Evolutionary conservation across 176 grass and related monocot species (phyloP).

Genomic region (Elaeis guineensis): DNA sequence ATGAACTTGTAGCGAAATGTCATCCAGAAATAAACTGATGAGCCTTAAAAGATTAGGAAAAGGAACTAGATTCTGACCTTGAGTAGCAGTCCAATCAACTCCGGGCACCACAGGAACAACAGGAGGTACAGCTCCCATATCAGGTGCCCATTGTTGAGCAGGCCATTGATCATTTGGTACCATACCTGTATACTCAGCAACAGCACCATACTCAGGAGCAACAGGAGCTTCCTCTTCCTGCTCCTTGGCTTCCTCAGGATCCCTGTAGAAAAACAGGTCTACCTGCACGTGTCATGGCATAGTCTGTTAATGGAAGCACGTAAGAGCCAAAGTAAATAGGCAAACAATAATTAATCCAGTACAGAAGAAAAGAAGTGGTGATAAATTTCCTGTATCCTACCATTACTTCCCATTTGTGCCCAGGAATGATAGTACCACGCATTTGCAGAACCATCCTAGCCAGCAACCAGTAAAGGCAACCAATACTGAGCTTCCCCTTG

Average conservation of each 20-base stretch:
- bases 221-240: constrained; percentile 9
- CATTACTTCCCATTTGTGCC: constrained; percentile 7
- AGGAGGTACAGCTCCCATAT: background rate
- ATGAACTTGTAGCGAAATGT: too few relatives aligned
- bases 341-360: too few relatives aligned
- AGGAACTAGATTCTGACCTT: too few relatives aligned
- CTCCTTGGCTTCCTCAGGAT: constrained; percentile 7
- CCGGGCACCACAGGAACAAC: too few relatives aligned
- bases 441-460: constrained; percentile 9
- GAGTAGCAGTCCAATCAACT: too few relatives aligned
- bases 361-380: too few relatives aligned
- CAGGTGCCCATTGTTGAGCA: background rate
- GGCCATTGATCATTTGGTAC: background rate
- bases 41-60: too few relatives aligned
- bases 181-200: constrained; percentile 6
- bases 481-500: constrained; percentile 3
- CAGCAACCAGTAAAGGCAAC: constrained; percentile 13
- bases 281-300: background rate
- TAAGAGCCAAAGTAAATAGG: too few relatives aligned
- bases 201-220: constrained; percentile 6
- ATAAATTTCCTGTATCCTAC: background rate
- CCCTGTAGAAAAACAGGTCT: constrained; percentile 10
- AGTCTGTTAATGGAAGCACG: too few relatives aligned
- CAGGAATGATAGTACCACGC: constrained; percentile 2
- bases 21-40: too few relatives aligned